Evolutionary conservation across 352 stramenopile species (phyloP).

Genomic region (Blastocystis hominis): DNA sequence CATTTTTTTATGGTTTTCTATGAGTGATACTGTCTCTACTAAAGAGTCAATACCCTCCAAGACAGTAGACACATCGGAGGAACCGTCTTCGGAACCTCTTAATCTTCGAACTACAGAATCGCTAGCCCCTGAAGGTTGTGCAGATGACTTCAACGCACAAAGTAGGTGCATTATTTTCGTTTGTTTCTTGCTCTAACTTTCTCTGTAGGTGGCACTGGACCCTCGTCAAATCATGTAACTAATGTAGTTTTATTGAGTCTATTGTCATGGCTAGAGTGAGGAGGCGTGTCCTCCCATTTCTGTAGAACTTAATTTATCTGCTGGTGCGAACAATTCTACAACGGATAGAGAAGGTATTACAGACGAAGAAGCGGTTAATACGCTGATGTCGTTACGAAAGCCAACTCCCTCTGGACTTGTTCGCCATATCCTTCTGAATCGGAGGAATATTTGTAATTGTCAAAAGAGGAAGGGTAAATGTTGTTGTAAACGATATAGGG

Average conservation of each 20-base stretch:
- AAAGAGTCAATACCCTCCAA: not conserved
- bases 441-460: not conserved
- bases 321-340: not conserved
- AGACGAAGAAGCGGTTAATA: not conserved
- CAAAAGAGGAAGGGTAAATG: not conserved
- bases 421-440: not conserved
- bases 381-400: not conserved
- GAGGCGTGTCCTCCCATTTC: not conserved
- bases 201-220: not conserved
- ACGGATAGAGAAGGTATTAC: not conserved
- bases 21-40: not conserved
- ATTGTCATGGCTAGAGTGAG: not conserved
- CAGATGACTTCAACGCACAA: not conserved
- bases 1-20: not conserved
- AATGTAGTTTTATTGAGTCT: not conserved
- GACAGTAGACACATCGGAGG: not conserved
- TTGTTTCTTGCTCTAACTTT: not conserved
- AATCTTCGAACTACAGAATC: not conserved
- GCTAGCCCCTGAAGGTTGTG: not conserved
- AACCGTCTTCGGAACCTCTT: not conserved
- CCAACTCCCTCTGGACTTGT: not conserved
- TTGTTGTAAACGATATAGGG: constrained; percentile 10
- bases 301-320: not conserved
- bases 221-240: not conserved
- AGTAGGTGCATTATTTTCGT: not conserved